phyloP scores from a whole-genome alignment of 805 yeast species.

The Lachancea sp. region DNA sequence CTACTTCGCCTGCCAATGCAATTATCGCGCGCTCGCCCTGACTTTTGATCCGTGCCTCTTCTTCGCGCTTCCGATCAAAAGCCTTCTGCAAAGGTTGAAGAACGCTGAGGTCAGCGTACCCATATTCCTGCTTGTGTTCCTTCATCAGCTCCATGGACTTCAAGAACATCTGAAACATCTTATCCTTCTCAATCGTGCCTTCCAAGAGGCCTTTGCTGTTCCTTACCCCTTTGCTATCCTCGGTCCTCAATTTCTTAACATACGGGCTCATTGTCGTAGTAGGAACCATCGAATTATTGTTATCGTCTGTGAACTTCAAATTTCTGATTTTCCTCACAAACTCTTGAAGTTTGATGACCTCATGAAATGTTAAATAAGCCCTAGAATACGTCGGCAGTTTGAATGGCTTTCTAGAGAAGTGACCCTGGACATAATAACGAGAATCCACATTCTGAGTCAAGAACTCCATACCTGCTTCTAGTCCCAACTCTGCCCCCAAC shows the following conservation, averaged over 20 bases:
- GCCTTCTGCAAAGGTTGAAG: slow-evolving; percentile 27
- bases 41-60: slow-evolving; percentile 15
- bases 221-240: slow-evolving; percentile 12
- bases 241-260: slow-evolving; percentile 14
- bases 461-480: slow-evolving; percentile 17
- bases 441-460: slow-evolving; percentile 30
- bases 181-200: slow-evolving; percentile 31
- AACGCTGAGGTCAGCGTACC: slow-evolving; percentile 24
- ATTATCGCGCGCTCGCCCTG: slow-evolving; percentile 23
- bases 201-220: slow-evolving; percentile 15
- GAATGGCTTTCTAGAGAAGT: slow-evolving; percentile 24
- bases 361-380: slow-evolving; percentile 38
- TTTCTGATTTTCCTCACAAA: slow-evolving; percentile 30
- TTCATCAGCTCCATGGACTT: slow-evolving; percentile 24
- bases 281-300: slow-evolving; percentile 21
- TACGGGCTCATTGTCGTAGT: slow-evolving; percentile 21
- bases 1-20: slow-evolving; percentile 25
- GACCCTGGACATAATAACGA: slow-evolving; percentile 30
- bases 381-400: slow-evolving; percentile 39
- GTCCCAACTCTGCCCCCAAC: slow-evolving; percentile 2
- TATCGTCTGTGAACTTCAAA: slow-evolving; percentile 30
- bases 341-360: slow-evolving; percentile 25
- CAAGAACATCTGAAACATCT: slow-evolving; percentile 28
- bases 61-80: slow-evolving; percentile 18
- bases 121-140: slow-evolving; percentile 18